These are phyloP conservation scores for Pugionium dolabratum DNA, from an alignment of 345 rosid genomes.

Conservation along the genomic window DNA sequence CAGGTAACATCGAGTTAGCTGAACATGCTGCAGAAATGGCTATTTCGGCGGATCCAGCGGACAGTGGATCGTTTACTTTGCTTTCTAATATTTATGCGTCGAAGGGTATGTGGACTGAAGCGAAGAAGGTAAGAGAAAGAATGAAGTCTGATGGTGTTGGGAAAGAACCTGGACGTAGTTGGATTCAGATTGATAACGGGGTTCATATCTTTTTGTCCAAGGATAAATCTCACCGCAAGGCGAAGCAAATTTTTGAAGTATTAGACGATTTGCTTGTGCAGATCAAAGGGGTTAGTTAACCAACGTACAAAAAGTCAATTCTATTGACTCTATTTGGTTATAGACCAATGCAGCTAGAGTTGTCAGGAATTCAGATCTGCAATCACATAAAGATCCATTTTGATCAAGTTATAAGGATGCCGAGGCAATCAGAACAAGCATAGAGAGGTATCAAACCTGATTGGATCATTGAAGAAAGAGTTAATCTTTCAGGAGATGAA, in stretches of 20 bases:
- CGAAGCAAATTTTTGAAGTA: constrained; percentile 45
- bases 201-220: constrained; percentile 57
- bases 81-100: constrained; percentile 69
- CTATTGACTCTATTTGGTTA: constrained; percentile 7
- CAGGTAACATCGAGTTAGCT: constrained; percentile 57
- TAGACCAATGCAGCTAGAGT: constrained; percentile 12
- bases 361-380: constrained; percentile 6
- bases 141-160: constrained; percentile 61
- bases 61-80: constrained; percentile 64
- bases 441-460: constrained; percentile 12
- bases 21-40: constrained; percentile 72
- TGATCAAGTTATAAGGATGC: background rate
- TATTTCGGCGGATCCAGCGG: constrained; percentile 54
- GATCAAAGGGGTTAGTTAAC: constrained; percentile 43
- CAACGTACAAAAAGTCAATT: background rate
- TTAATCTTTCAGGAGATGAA: constrained; percentile 2
- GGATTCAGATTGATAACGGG: constrained; percentile 55
- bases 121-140: constrained; percentile 58
- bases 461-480: constrained; percentile 15
- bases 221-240: constrained; percentile 48
- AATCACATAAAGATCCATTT: background rate
- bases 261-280: constrained; percentile 54
- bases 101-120: constrained; percentile 73
- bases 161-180: constrained; percentile 78
- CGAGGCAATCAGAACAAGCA: background rate